These are phyloP conservation scores for Curvularia eragrostidis DNA, from an alignment of 2,329 filamentous ascomycete genomes.

Conservation along the genomic window DNA sequence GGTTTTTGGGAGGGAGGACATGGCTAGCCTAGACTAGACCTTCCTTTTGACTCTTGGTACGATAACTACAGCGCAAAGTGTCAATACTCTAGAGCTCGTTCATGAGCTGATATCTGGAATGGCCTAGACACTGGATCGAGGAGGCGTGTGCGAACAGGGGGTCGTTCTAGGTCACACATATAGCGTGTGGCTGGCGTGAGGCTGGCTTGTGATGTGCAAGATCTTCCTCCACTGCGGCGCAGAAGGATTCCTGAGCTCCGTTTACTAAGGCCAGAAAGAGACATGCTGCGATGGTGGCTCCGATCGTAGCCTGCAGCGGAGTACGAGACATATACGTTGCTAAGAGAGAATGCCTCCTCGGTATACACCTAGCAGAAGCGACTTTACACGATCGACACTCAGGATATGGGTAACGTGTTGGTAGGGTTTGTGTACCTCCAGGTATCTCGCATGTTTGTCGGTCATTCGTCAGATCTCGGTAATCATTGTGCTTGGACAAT, in stretches of 20 bases:
- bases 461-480: conserved; percentile 31
- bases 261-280: conserved; percentile 24
- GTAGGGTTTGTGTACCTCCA: conserved; percentile 34
- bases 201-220: conserved; percentile 33
- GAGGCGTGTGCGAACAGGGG: conserved; percentile 3
- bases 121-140: conserved; percentile 1
- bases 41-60: conserved; percentile 6
- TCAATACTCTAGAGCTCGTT: conserved; percentile 9
- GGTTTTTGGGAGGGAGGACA: conserved; percentile 28
- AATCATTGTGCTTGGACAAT: conserved; percentile 22
- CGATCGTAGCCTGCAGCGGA: conserved; percentile 25
- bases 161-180: conserved; percentile 18
- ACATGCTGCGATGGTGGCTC: conserved; percentile 26
- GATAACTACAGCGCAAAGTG: background rate
- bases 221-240: conserved; percentile 12
- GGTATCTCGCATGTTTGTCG: conserved; percentile 27
- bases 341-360: conserved; percentile 25
- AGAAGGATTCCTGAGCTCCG: conserved; percentile 22
- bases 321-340: conserved; percentile 25
- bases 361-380: conserved; percentile 28
- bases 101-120: conserved; percentile 26
- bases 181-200: conserved; percentile 27
- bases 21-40: conserved; percentile 11
- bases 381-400: conserved; percentile 38
- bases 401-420: conserved; percentile 41